Evolutionary conservation across 176 grass and related monocot genomes (phyloP), one percentile per base, ranked within the genome.

Genomic region (Raddia guianensis): DNA sequence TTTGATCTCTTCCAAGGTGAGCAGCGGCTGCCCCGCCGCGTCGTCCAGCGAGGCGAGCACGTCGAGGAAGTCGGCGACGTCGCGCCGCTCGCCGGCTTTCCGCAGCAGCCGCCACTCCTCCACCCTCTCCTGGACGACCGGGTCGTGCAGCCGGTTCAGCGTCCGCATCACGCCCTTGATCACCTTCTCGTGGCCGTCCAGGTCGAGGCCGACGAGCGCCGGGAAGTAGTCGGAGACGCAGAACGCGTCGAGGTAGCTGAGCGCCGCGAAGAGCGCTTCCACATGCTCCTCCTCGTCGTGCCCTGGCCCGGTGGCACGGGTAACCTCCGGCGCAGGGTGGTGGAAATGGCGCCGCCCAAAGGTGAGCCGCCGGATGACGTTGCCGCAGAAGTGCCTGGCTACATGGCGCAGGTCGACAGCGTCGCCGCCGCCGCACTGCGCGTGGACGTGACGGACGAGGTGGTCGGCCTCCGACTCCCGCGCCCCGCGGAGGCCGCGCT

Each of bases 151-250:
- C 37, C 64, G 51, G 61, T 63, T 40, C 42, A 90, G 21, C 46
- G 75, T 70, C 43, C 18, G 32, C 60, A 83, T 69, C 0, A 82
- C 73, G 27, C 59, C 27, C 45, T 35, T 73, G 82, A 85, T 19
- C 8, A 73, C 64, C 54, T 66, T 88, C 82, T 91, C 86, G 51
- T 88, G 86, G 18, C 90, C 86, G 13, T 73, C 86, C 9, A 91
- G 12, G 63, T 88, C 90, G 18, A 85, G 73, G 0, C 76, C 82
- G 0, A 83, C 80, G n/a, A 91, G 49, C 53, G 20, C 44, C 48
- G 90, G 86, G 46, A 88, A 58, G 83, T 88, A 91, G 69, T 91
- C 90, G 19, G 86, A 86, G 11, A 87, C 42, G 65, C 83, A 82
- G 62, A 91, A 86, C 11, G 86, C 73, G 56, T 86, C 83, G 13